Base-by-base conservation (phyloP, 208 protist species). In the Crithidia fasciculata region DNA sequence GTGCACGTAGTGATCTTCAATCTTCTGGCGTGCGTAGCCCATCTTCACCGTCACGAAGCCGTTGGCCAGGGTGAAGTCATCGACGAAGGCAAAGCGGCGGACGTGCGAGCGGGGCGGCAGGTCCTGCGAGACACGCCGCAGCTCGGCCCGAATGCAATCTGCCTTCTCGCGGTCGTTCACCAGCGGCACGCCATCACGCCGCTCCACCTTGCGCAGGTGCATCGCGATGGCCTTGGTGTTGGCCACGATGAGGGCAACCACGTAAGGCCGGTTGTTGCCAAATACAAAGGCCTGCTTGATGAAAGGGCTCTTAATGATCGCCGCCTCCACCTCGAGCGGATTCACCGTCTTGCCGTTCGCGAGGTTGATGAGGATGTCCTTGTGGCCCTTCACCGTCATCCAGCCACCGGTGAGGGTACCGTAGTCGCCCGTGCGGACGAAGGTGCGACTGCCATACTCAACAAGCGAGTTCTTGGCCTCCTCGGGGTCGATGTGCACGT, bases 371-470 rank as follows among this genome's bases (percentile, higher is more conserved):
- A 97, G 85, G 41, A 95, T 77, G 64, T 95, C 87, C 73, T 93
- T 95, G 79, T 83, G 90, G 39, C 93, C 90, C 67, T 92, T 93
- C 61, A 97, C 72, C 40, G 84, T 93, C 37, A 97, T 81, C 91
- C 93, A 97, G 5, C 89, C 89, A 4, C 93, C 93, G 12, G 89
- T 95, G 44, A 95, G 66, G 8, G 86, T 86, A 69, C 93, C 93
- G 69, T 97, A 97, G 83, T 97, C 93, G 37, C 89, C 87, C 5
- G 93, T 95, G 16, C 93, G 87, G 53, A 97, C 93, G 84, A 97
- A 97, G 39, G 93, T 93, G 67, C 93, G 88, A 67, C 85, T 88
- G 43, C 93, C 93, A 66, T 95, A 97, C 68, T 92, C 89, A 4
- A 97, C 81, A 59, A 97, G 80, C 5, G 93, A 92, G 66, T 97